Evolutionary conservation across 2,329 filamentous ascomycete species (phyloP).

Genomic region (Verticillium alfalfae): DNA sequence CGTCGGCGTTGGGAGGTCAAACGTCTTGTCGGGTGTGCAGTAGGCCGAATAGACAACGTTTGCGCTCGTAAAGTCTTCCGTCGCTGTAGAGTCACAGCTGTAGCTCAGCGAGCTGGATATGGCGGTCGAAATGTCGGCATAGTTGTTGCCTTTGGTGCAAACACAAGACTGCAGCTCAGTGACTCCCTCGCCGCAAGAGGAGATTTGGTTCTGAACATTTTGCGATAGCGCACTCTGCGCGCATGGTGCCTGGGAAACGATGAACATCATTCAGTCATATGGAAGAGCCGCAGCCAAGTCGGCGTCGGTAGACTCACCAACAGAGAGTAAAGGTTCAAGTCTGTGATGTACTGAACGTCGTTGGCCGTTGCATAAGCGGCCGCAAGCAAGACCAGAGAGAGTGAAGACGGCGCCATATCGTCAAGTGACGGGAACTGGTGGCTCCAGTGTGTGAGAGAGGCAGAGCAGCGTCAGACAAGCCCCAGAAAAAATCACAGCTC

Average conservation of each 20-base stretch:
- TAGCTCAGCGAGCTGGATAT: slow-evolving; percentile 34
- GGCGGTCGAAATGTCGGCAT: slow-evolving; percentile 26
- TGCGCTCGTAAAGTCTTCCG: slow-evolving; percentile 42
- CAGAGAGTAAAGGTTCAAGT: background rate
- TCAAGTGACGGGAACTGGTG: background rate
- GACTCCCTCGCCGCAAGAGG: slow-evolving; percentile 35
- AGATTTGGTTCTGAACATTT: slow-evolving; percentile 36
- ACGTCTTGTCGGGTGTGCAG: slow-evolving; percentile 34
- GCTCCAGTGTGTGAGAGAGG: background rate
- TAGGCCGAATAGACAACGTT: slow-evolving; percentile 39
- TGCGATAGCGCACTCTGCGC: slow-evolving; percentile 38
- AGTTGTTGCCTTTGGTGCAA: slow-evolving; percentile 42
- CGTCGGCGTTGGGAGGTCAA: slow-evolving; percentile 35
- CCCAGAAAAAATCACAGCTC: background rate
- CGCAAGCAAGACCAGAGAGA: background rate
- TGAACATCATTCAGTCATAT: background rate
- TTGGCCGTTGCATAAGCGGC: background rate
- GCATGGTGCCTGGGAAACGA: slow-evolving; percentile 38
- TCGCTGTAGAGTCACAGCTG: slow-evolving; percentile 39
- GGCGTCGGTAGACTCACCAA: background rate
- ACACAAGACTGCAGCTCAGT: slow-evolving; percentile 44
- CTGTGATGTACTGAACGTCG: slow-evolving; percentile 2
- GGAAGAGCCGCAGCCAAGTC: too few species aligned
- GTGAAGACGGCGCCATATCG: background rate
- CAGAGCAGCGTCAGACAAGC: background rate